phyloP scores from a whole-genome alignment of 768 basidiomycete species.

The Suillus decipiens region DNA sequence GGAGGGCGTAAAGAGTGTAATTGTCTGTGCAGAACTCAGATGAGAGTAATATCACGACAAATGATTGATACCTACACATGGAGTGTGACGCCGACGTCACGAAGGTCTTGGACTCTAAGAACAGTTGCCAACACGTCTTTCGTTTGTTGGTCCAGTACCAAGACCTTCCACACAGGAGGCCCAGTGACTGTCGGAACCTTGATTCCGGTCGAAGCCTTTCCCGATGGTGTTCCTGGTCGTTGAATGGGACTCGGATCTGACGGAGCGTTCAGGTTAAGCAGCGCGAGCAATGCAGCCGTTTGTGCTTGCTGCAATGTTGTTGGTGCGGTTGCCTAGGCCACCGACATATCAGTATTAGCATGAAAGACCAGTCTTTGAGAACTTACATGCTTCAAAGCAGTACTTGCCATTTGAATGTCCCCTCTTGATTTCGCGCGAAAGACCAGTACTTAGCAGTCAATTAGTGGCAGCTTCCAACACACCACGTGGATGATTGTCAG shows the following conservation, averaged over 20 bases:
- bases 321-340: conserved; percentile 39
- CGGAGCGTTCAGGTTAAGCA: conserved; percentile 77
- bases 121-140: conserved; percentile 97
- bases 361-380: neutral
- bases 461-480: neutral
- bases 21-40: conserved; percentile 56
- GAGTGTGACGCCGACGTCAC: conserved; percentile 95
- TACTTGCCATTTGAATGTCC: conserved; percentile 41
- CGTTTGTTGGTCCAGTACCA: conserved; percentile 92
- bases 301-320: conserved; percentile 85
- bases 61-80: conserved; percentile 75
- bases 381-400: conserved; percentile 45
- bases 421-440: conserved; percentile 7
- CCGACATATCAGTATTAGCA: conserved; percentile 32
- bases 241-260: conserved; percentile 18
- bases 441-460: neutral
- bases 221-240: conserved; percentile 24
- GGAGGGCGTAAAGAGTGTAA: conserved; percentile 87
- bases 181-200: conserved; percentile 56
- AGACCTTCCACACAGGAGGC: conserved; percentile 93
- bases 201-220: conserved; percentile 43
- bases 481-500: conserved; percentile 14
- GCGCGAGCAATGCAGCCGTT: conserved; percentile 77
- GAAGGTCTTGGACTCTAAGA: conserved; percentile 91
- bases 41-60: conserved; percentile 10